phyloP scores from a whole-genome alignment of 2,329 filamentous ascomycete species.

The Aspergillus persii region DNA sequence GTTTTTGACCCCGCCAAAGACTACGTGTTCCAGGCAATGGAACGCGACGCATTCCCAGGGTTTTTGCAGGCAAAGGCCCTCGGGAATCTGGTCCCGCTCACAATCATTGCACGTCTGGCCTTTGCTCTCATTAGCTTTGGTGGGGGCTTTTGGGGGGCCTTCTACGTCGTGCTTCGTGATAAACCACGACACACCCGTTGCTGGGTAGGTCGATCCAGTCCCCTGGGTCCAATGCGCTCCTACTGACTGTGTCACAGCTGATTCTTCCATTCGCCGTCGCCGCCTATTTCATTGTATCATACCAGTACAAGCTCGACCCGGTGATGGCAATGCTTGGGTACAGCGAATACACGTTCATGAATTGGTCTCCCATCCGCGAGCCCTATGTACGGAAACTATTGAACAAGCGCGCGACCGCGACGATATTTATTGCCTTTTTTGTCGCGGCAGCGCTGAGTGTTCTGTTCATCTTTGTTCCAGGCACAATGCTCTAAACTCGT shows the following conservation, averaged over 20 bases:
- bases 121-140: slow-evolving; percentile 84
- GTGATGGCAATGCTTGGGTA: slow-evolving; percentile 82
- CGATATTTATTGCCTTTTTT: slow-evolving; percentile 70
- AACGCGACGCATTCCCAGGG: slow-evolving; percentile 96
- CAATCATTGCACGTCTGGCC: slow-evolving; percentile 80
- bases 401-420: slow-evolving; percentile 77
- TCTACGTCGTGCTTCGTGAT: slow-evolving; percentile 88
- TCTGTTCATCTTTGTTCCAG: slow-evolving; percentile 92
- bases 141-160: slow-evolving; percentile 89
- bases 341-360: slow-evolving; percentile 96
- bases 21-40: slow-evolving; percentile 99
- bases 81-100: slow-evolving; percentile 90
- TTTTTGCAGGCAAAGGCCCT: slow-evolving; percentile 93
- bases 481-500: slow-evolving; percentile 51
- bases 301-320: slow-evolving; percentile 94
- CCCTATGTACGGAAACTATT: slow-evolving; percentile 86
- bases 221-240: slow-evolving; percentile 4
- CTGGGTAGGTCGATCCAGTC: slow-evolving; percentile 65
- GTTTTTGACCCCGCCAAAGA: slow-evolving; percentile 97
- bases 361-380: slow-evolving; percentile 82
- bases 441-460: slow-evolving; percentile 80
- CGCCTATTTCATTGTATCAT: slow-evolving; percentile 82
- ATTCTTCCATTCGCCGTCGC: slow-evolving; percentile 91
- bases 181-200: slow-evolving; percentile 69
- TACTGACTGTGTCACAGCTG: slow-evolving; percentile 46